Percentiles rank a stretch among this genome's conserved stretches.
phyloP scores from a whole-genome alignment of 2,329 filamentous ascomycete species.

The Juglanconis juglandina region DNA sequence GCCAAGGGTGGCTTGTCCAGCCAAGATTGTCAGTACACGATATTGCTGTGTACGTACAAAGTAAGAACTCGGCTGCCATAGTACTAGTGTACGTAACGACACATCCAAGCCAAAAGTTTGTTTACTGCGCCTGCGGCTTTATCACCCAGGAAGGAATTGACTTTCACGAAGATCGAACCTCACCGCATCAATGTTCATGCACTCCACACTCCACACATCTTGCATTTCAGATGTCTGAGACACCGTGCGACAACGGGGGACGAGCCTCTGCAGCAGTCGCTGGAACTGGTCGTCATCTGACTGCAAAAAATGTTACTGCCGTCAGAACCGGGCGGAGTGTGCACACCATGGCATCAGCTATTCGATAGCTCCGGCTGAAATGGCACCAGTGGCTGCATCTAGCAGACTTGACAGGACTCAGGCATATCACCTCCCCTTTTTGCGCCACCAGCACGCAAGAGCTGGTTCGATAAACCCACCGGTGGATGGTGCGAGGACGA shows the following conservation, averaged over 20 bases:
- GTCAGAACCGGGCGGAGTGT: no score
- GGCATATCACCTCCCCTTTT: no score
- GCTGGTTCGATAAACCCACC: no score
- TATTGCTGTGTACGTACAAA: neutral
- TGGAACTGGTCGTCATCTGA: no score
- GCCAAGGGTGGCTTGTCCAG: conserved; percentile 4
- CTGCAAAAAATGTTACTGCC: no score
- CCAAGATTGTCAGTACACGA: conserved; percentile 6
- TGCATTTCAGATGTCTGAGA: neutral
- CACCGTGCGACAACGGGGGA: neutral
- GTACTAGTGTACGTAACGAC: neutral
- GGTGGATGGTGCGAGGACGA: no score
- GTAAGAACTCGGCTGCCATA: neutral
- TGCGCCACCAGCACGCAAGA: no score
- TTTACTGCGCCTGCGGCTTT: neutral
- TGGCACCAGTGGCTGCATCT: no score
- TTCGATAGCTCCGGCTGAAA: no score
- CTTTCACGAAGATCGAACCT: neutral
- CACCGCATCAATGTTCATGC: neutral
- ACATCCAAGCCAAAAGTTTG: neutral
- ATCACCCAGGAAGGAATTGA: neutral
- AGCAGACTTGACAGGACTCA: no score
- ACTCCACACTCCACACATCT: neutral
- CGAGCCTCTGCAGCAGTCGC: no score
- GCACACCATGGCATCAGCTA: no score